These are phyloP conservation scores for Thuidium tamariscinum DNA, from an alignment of 225 moss, liverwort and hornwort genomes.

Conservation along the genomic window DNA sequence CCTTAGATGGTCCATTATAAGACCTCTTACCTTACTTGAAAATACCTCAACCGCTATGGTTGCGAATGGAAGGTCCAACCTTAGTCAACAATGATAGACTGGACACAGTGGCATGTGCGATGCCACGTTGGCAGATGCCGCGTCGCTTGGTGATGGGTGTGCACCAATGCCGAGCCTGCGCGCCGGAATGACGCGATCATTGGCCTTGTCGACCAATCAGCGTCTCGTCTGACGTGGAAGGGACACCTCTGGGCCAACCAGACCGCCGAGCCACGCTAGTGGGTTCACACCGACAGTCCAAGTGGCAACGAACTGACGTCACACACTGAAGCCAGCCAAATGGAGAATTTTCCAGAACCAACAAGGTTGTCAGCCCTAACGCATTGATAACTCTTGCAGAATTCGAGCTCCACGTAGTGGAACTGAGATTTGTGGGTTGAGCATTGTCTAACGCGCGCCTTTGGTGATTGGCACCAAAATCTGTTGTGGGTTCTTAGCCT, in stretches of 20 bases:
- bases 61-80: no score
- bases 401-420: not conserved
- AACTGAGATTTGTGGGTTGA: not conserved
- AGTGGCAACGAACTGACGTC: not conserved
- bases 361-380: not conserved
- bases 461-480: not conserved
- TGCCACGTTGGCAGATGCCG: not conserved
- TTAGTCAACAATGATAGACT: not conserved
- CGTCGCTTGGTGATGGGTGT: not conserved
- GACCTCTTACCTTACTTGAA: no score
- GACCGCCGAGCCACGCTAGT: not conserved
- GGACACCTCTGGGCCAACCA: not conserved
- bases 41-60: no score
- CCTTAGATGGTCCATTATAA: no score
- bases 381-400: not conserved
- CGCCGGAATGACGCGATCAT: not conserved
- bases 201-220: not conserved
- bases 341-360: not conserved
- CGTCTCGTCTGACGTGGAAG: not conserved
- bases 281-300: not conserved
- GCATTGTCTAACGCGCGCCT: not conserved
- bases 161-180: not conserved
- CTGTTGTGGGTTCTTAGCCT: not conserved
- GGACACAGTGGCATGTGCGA: not conserved
- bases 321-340: not conserved